Conservation (phyloP, 129 eudicot genomes). For the Flaveria linearis region DNA sequence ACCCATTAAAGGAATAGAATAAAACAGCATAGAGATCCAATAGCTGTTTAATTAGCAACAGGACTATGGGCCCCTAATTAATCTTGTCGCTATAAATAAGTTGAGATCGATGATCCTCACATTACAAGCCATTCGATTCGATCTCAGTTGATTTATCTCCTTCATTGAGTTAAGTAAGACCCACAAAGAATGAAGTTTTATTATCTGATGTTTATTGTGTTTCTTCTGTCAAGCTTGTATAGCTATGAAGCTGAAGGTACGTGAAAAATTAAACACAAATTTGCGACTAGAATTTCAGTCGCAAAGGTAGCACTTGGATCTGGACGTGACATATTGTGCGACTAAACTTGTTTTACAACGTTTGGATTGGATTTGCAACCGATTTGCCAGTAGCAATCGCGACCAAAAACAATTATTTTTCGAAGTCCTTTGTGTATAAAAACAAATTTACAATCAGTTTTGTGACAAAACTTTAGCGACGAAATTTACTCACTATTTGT, state of each 20-base stretch:
- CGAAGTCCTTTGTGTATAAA: no score
- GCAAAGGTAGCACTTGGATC: no score
- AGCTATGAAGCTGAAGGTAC: constrained; percentile 52
- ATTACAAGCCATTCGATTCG: not conserved
- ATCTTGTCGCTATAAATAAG: constrained; percentile 29
- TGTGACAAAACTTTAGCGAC: no score
- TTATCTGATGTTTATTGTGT: constrained; percentile 29
- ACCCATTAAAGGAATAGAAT: constrained; percentile 16
- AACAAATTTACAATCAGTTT: no score
- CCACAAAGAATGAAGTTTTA: constrained; percentile 36
- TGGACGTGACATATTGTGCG: no score
- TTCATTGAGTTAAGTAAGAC: not conserved
- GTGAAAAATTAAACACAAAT: not conserved
- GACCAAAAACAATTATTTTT: no score
- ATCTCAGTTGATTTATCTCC: not conserved
- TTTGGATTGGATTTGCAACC: no score
- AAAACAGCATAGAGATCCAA: not conserved
- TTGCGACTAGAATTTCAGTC: no score
- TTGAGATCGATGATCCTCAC: constrained; percentile 2
- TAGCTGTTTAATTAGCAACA: constrained; percentile 6
- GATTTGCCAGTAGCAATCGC: no score
- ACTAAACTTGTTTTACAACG: no score
- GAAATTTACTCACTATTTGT: no score
- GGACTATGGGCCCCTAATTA: constrained; percentile 15
- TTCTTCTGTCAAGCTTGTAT: constrained; percentile 41